Percentiles rank a stretch among this genome's conserved stretches.
Conservation (phyloP, 1,284 basidiomycete genomes). For the Schizophyllum commune region DNA sequence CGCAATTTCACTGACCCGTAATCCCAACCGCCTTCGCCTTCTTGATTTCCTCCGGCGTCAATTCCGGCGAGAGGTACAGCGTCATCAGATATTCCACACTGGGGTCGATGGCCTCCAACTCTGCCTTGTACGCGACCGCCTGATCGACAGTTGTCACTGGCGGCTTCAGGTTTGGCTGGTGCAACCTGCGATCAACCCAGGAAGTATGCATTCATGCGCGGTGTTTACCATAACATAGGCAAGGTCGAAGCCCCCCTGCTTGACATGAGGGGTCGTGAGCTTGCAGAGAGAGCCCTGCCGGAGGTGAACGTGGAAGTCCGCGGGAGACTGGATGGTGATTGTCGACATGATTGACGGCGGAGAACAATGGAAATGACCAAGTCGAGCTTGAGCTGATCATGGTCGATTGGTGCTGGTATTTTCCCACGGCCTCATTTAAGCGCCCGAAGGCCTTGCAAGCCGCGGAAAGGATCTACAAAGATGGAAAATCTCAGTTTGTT, state of each 20-base stretch:
- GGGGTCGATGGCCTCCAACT: conserved; percentile 73
- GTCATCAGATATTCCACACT: conserved; percentile 90
- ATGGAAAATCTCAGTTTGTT: too few species aligned
- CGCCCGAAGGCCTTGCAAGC: too few species aligned
- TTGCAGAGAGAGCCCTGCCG: conserved; percentile 80
- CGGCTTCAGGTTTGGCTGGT: conserved; percentile 89
- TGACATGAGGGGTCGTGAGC: conserved; percentile 89
- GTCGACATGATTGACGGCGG: conserved; percentile 21
- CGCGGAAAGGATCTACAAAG: too few species aligned
- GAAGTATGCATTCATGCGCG: conserved; percentile 5
- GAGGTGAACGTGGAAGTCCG: conserved; percentile 97
- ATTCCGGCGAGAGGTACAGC: conserved; percentile 85
- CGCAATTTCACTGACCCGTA: conserved; percentile 39
- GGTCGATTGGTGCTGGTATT: neutral
- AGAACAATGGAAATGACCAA: neutral
- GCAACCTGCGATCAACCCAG: conserved; percentile 8
- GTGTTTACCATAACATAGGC: conserved; percentile 92
- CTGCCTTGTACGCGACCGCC: conserved; percentile 75
- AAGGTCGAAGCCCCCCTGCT: conserved; percentile 80
- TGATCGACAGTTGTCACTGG: conserved; percentile 84
- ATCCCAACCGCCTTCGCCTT: conserved; percentile 87
- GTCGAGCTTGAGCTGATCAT: neutral
- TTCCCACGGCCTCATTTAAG: neutral
- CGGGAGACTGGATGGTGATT: conserved; percentile 61
- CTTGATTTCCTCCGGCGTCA: conserved; percentile 87